Conservation (phyloP, 345 rosid genomes). For the Syzygium aromaticum region DNA sequence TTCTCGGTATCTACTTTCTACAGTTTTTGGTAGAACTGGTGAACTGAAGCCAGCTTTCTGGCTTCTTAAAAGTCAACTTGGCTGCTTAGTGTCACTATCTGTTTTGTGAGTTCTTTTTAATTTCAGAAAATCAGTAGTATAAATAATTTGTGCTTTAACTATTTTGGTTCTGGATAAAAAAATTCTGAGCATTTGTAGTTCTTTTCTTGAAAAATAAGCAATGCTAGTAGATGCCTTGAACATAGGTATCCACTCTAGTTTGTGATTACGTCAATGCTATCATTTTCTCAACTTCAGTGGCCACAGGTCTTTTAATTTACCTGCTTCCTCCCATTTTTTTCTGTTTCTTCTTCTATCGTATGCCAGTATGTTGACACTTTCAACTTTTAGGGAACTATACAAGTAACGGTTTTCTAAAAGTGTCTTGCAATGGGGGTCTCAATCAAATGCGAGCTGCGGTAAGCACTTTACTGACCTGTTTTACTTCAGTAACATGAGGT, state of each 20-base stretch:
- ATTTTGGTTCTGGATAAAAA: not conserved
- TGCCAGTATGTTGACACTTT: not conserved
- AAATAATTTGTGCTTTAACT: not conserved
- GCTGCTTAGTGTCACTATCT: not conserved
- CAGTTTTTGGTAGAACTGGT: not conserved
- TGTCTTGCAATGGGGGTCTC: conserved; percentile 89
- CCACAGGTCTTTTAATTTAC: not conserved
- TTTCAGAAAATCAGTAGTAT: not conserved
- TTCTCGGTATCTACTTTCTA: not conserved
- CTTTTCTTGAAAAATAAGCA: not conserved
- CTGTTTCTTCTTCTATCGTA: not conserved
- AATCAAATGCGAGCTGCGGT: conserved; percentile 99
- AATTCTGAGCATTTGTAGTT: not conserved
- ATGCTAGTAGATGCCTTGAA: not conserved
- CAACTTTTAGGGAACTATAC: conserved; percentile 56
- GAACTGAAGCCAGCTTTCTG: not conserved
- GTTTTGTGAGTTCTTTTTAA: not conserved
- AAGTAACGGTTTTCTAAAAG: conserved; percentile 74
- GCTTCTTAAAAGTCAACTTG: not conserved
- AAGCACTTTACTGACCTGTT: conserved; percentile 21
- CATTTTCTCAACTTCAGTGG: not conserved
- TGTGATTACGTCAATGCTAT: not conserved
- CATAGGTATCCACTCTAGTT: not conserved
- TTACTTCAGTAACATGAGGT: conserved; percentile 5
- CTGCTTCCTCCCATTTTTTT: not conserved